phyloP scores from a whole-genome alignment of 2,329 filamentous ascomycete genomes.

The Fusarium sp. region DNA sequence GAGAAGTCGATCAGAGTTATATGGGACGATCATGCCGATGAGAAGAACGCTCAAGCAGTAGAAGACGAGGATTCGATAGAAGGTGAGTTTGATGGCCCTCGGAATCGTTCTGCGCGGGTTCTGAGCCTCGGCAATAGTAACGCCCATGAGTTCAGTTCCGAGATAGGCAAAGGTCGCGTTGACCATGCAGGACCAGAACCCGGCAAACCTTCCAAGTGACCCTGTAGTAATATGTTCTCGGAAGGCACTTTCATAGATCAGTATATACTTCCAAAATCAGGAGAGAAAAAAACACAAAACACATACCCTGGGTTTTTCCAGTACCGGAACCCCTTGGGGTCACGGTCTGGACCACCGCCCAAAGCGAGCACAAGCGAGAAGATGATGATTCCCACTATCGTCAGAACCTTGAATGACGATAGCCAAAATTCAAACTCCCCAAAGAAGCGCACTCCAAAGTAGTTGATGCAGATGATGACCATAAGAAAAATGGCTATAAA shows the following conservation, averaged over 20 bases:
- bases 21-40: constrained; percentile 83
- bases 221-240: constrained; percentile 48
- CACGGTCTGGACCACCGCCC: constrained; percentile 75
- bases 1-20: constrained; percentile 72
- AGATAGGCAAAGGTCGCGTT: constrained; percentile 86
- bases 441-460: constrained; percentile 78
- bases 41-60: constrained; percentile 83
- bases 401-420: constrained; percentile 77
- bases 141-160: constrained; percentile 82
- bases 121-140: constrained; percentile 84
- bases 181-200: constrained; percentile 80
- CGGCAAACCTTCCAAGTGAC: constrained; percentile 68
- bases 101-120: constrained; percentile 85
- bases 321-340: constrained; percentile 76
- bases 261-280: not conserved
- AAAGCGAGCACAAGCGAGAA: constrained; percentile 75
- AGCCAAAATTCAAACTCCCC: constrained; percentile 77
- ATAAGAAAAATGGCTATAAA: constrained; percentile 83
- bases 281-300: too few species aligned
- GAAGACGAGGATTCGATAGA: constrained; percentile 87
- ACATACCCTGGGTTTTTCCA: constrained; percentile 70
- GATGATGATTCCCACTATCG: constrained; percentile 77
- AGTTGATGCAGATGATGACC: constrained; percentile 76
- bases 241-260: constrained; percentile 54
- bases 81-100: constrained; percentile 84